Base-by-base conservation (phyloP, 768 basidiomycete genomes). In the Stropharia rugosoannulata region DNA sequence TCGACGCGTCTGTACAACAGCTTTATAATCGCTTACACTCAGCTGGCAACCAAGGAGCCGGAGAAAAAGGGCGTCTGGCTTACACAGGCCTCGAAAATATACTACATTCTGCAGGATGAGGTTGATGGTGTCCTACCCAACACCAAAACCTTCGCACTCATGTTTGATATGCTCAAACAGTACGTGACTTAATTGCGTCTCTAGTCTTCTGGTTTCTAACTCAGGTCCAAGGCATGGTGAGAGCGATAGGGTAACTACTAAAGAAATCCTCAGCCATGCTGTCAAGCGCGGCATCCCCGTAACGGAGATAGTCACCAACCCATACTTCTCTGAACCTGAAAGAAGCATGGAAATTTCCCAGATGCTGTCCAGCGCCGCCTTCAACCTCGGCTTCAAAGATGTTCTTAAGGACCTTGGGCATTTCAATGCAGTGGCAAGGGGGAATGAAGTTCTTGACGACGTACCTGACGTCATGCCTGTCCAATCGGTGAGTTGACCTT, bases 381-480 rank as follows among this genome's bases (percentile, higher is more conserved):
- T 86, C 40, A 75, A 83, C 36, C 69, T 80, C 54, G 80, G 81
- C 45, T 67, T 84, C 55, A 65, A 77, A 0, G 65, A 67, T 3
- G 70, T 89, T 8, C 75, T 89, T 8, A 64, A 68, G 1, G 82
- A 86, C 47, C 77, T 93, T 1, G 83, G 80, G 2, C 73, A 83
- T 44, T 75, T 81, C 0, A 75, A 87, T 35, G 68, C 72, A 1
- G 66, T 83, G 5, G 83, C 66, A 13, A 40, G 63, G 18, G 56
- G 62, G 38, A 42, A 74, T 1, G 82, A 85, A 52, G 68, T 78
- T 4, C 72, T 85, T 3, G 70, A 73, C 35, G 66, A 73, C 32
- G 76, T 90, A 0, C 87, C 88, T 0, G 84, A 87, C 54, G 85
- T 80, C 5, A 70, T 57, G 13, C 89, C 90, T 6, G 90, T 92